phyloP scores from a whole-genome alignment of 2,329 filamentous ascomycete genomes.

The Canariomyces notabilis region DNA sequence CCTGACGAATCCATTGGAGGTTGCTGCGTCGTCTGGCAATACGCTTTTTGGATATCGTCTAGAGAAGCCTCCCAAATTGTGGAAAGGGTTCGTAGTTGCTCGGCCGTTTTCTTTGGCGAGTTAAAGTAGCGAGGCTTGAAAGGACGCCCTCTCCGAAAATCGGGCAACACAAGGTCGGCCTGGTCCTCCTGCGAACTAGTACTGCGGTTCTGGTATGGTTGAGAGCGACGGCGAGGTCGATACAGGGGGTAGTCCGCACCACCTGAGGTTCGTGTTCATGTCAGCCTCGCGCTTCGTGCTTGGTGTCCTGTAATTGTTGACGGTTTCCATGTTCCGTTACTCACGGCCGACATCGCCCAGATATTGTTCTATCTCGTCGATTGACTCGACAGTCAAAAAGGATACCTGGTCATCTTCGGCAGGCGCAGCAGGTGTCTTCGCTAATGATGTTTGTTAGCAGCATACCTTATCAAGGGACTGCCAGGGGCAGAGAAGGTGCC shows the following conservation, averaged over 20 bases:
- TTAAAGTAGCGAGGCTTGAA: neutral
- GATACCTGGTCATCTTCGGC: neutral
- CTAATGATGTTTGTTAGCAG: too few species aligned
- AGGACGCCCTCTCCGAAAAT: constrained; percentile 1
- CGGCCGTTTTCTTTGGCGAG: neutral
- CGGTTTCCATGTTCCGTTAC: neutral
- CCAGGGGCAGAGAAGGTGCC: too few species aligned
- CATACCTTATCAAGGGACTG: too few species aligned
- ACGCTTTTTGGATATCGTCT: neutral
- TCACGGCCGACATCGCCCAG: constrained; percentile 17
- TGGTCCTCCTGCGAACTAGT: too few species aligned
- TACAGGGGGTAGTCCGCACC: constrained; percentile 13
- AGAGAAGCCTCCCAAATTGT: neutral
- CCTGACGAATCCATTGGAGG: too few species aligned
- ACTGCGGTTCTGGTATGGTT: neutral
- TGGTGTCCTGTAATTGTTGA: neutral
- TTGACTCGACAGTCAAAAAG: neutral
- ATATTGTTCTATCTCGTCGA: constrained; percentile 15
- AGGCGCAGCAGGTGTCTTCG: neutral
- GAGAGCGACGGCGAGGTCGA: neutral
- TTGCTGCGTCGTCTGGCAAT: too few species aligned
- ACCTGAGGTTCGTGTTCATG: constrained; percentile 1
- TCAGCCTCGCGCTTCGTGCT: neutral
- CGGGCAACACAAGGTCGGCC: neutral
- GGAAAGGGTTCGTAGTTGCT: neutral